These are phyloP conservation scores for Odontarrhena argentea DNA, from an alignment of 345 rosid species.

Conservation along the genomic window DNA sequence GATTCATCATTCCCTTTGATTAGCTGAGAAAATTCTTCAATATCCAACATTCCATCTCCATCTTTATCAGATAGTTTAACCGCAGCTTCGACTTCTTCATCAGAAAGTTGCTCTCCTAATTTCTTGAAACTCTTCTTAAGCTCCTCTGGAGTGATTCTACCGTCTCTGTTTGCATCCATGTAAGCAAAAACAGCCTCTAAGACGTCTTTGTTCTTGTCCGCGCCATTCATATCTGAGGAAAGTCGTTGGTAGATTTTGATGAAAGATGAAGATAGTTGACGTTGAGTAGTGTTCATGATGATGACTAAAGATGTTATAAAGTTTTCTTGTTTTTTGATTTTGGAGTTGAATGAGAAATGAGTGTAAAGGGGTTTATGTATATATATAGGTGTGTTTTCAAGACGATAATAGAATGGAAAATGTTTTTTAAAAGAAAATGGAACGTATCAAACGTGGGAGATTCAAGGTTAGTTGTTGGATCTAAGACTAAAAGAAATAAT, in stretches of 20 bases:
- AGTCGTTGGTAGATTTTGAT: conserved; percentile 26
- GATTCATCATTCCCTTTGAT: conserved; percentile 43
- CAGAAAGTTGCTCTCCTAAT: conserved; percentile 52
- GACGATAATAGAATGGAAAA: not conserved
- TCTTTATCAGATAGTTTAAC: conserved; percentile 53
- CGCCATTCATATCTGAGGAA: conserved; percentile 14
- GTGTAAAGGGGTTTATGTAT: conserved; percentile 5
- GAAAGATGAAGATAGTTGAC: conserved; percentile 41
- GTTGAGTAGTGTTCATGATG: conserved; percentile 37
- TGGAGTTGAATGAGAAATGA: conserved; percentile 26
- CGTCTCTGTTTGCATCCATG: conserved; percentile 67
- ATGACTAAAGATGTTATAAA: not conserved
- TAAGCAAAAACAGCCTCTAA: conserved; percentile 50
- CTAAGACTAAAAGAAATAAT: conserved; percentile 19
- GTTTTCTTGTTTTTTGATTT: not conserved
- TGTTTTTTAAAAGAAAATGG: not conserved
- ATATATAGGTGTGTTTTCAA: conserved; percentile 22
- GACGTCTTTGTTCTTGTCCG: conserved; percentile 24
- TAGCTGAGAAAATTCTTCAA: conserved; percentile 58
- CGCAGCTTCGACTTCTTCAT: conserved; percentile 58
- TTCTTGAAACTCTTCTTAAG: conserved; percentile 51
- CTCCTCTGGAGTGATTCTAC: conserved; percentile 58
- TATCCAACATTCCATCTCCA: conserved; percentile 63
- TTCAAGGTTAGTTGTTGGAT: conserved; percentile 24
- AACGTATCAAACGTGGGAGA: conserved; percentile 35